Percentiles rank a stretch among this genome's conserved stretches.
These are phyloP conservation scores for Raphanus raphanistrum DNA, from an alignment of 345 rosid species.

Conservation along the genomic window DNA sequence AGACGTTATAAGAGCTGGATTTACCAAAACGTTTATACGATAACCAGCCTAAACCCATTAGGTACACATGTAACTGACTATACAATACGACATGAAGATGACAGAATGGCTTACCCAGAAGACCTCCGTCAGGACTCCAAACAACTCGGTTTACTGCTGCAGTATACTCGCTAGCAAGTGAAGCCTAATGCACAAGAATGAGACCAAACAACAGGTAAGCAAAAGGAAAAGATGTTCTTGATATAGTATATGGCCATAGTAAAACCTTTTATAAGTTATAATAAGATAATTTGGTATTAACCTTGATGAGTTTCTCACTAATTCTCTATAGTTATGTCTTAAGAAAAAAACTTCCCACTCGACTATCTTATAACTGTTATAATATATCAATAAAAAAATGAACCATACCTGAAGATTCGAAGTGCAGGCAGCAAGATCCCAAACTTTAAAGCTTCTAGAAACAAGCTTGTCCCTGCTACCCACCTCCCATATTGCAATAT, in stretches of 20 bases:
- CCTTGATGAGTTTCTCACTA: conserved; percentile 11
- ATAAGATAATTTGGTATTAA: conserved; percentile 19
- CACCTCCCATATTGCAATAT: conserved; percentile 65
- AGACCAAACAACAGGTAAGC: conserved; percentile 20
- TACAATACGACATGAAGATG: not conserved
- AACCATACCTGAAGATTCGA: conserved; percentile 34
- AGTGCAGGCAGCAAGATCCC: conserved; percentile 63
- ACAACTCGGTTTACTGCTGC: conserved; percentile 63
- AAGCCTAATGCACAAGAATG: conserved; percentile 42
- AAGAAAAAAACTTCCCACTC: not conserved
- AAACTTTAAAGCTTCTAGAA: conserved; percentile 61
- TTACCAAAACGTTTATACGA: not conserved
- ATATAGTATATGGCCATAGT: conserved; percentile 6
- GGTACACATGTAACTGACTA: conserved; percentile 8
- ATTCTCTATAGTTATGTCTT: not conserved
- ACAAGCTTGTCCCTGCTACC: conserved; percentile 49
- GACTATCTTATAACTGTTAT: conserved; percentile 3
- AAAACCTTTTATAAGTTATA: conserved; percentile 13
- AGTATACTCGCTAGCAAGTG: conserved; percentile 58
- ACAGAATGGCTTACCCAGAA: conserved; percentile 49
- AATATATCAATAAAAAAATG: conserved; percentile 8
- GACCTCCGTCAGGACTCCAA: conserved; percentile 65
- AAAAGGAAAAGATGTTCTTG: conserved; percentile 6
- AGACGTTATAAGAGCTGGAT: not conserved
- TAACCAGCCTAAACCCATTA: not conserved